Percentiles rank a stretch among this genome's conserved stretches.
Evolutionary conservation across 1,139 yeast species (phyloP).

Genomic region (Scheffersomyces parashehatae): DNA sequence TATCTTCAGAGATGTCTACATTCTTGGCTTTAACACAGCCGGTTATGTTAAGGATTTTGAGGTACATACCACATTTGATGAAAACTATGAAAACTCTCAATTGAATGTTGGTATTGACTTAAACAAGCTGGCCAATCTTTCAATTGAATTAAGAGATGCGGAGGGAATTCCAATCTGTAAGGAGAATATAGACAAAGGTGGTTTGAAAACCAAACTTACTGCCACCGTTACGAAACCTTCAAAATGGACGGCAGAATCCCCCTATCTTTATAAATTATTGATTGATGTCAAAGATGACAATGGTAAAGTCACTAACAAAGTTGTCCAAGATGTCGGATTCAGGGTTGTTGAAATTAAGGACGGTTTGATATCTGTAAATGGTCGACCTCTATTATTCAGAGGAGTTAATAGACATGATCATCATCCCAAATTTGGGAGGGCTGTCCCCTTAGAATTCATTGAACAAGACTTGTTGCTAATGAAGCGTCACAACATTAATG

Average conservation of each 20-base stretch:
- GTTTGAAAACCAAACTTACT: slow-evolving; percentile 1
- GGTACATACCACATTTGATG: slow-evolving; percentile 13
- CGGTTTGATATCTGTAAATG: slow-evolving; percentile 27
- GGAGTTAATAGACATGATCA: slow-evolving; percentile 37
- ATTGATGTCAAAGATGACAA: slow-evolving; percentile 9
- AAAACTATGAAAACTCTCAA: slow-evolving; percentile 6
- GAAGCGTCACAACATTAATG: slow-evolving; percentile 35
- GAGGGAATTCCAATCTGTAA: neutral
- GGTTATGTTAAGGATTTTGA: slow-evolving; percentile 15
- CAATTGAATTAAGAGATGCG: slow-evolving; percentile 1
- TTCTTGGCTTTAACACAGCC: slow-evolving; percentile 11
- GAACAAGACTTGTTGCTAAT: slow-evolving; percentile 26
- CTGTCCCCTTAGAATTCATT: slow-evolving; percentile 29
- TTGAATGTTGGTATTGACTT: slow-evolving; percentile 3
- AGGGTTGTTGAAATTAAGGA: slow-evolving; percentile 26
- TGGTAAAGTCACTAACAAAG: slow-evolving; percentile 9
- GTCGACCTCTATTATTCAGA: slow-evolving; percentile 22
- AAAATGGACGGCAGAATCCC: slow-evolving; percentile 36
- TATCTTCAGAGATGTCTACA: slow-evolving; percentile 18
- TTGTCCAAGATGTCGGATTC: slow-evolving; percentile 28
- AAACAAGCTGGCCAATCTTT: neutral
- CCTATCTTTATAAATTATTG: slow-evolving; percentile 24
- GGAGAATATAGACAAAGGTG: slow-evolving; percentile 1
- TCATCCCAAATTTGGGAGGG: slow-evolving; percentile 30
- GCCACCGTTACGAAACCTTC: slow-evolving; percentile 11